Evolutionary conservation across 495 filamentous ascomycete genomes (phyloP), one percentile per base, ranked within the genome.

Genomic region (Tuber melanosporum): DNA sequence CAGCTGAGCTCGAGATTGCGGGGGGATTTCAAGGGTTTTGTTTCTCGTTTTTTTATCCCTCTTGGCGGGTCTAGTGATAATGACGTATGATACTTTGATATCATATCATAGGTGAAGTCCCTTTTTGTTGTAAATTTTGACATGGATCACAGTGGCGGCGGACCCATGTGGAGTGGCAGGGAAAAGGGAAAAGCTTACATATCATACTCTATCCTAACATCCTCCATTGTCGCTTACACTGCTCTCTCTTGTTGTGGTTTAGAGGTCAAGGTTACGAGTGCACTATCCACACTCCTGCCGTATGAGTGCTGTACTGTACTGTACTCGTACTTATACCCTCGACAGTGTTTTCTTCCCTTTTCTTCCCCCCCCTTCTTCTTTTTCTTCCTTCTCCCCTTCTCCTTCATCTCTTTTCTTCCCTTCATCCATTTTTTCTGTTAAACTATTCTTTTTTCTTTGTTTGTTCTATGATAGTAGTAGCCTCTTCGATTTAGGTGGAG

Each of bases 401-500:
- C 22, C 49, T 22, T 22, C 47, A 22, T 49, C 47, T 45, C 17
- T 43, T 26, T 15, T 26, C 41, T 72, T 45, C 36, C 73, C 57
- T 73, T 70, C 74, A 36, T 43, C 22, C 39, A 72, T 36, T 49
- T 44, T 62, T 49, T 20, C 73, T 70, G 66, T 52, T 46, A 22
- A 70, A 57, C 32, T 47, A 47, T 73, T 44, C 41, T 69, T 73
- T 73, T 43, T 76, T 36, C 14, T 75, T 49, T 41, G 26, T 45
- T 70, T 75, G 73, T 44, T 43, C 71, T 69, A 80, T 32, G 32
- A 75, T 80, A 52, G 39, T 71, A 79, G 75, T 80, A 45, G 71
- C 43, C n/a, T 44, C 45, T 57, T 43, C n/a, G 49, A 72, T 73
- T 70, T 57, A 72, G 77, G 43, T 45, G 46, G 73, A 73, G 49